phyloP scores from a whole-genome alignment of 495 filamentous ascomycete genomes.

The Cetradonia linearis region DNA sequence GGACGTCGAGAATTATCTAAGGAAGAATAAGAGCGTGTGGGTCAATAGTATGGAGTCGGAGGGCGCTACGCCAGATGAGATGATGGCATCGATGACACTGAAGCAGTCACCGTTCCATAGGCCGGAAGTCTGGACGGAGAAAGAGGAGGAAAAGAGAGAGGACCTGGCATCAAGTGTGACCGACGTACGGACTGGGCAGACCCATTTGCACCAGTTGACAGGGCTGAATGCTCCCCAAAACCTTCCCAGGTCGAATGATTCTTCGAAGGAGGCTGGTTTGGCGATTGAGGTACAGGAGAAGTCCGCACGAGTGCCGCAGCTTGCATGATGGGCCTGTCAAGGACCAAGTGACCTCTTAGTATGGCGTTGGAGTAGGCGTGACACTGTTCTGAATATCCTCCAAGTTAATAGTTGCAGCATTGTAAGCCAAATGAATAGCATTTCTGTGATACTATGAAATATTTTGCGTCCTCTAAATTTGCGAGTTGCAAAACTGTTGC shows the following conservation, averaged over 20 bases:
- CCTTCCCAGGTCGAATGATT: not conserved
- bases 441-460: no score
- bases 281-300: not conserved
- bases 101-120: not conserved
- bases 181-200: not conserved
- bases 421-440: not conserved
- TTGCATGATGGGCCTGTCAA: not conserved
- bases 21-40: not conserved
- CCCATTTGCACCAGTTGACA: not conserved
- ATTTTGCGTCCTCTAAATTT: no score
- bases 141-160: not conserved
- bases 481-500: no score
- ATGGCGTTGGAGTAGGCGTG: not conserved
- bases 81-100: not conserved
- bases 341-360: not conserved
- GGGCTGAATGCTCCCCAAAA: not conserved
- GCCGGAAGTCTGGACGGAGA: not conserved
- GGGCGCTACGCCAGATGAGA: not conserved
- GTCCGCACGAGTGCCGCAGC: not conserved
- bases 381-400: not conserved
- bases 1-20: not conserved
- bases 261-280: no score
- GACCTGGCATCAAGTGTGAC: not conserved
- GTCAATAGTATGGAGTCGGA: not conserved
- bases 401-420: not conserved